Evolutionary conservation across 2,329 filamentous ascomycete species (phyloP).

Genomic region (Colletotrichum echinochloae): DNA sequence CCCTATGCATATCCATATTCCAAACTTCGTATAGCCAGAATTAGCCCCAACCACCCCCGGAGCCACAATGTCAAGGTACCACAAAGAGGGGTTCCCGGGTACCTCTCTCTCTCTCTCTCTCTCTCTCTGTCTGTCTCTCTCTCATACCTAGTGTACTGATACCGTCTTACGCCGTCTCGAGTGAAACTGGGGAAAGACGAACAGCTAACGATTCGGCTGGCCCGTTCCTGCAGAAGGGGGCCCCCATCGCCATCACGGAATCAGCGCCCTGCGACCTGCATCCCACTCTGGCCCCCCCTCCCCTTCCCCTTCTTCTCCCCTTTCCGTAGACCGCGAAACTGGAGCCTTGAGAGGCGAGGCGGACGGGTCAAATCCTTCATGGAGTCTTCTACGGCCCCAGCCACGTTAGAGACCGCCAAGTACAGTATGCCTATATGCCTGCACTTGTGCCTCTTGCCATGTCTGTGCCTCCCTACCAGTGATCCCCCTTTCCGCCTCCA

Average conservation of each 20-base stretch:
- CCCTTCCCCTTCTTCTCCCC: neutral
- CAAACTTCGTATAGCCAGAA: slow-evolving; percentile 41
- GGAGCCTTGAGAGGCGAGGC: slow-evolving; percentile 40
- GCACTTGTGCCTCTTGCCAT: neutral
- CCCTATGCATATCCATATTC: slow-evolving; percentile 39
- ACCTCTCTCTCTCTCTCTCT: neutral
- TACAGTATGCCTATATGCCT: slow-evolving; percentile 7
- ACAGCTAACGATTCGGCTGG: slow-evolving; percentile 36
- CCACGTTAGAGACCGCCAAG: slow-evolving; percentile 17
- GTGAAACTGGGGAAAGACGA: slow-evolving; percentile 19
- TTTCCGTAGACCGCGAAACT: slow-evolving; percentile 14
- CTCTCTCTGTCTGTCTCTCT: neutral
- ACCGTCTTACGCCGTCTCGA: neutral
- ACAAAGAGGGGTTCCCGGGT: slow-evolving; percentile 28
- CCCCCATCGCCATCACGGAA: slow-evolving; percentile 38
- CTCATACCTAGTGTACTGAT: too few species aligned
- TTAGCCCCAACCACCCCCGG: slow-evolving; percentile 39
- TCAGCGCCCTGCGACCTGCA: slow-evolving; percentile 33
- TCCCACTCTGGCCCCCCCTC: slow-evolving; percentile 16
- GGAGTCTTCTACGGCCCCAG: slow-evolving; percentile 37
- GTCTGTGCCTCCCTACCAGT: slow-evolving; percentile 17
- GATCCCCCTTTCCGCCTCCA: slow-evolving; percentile 40
- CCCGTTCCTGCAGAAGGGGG: slow-evolving; percentile 37
- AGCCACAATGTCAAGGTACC: slow-evolving; percentile 34
- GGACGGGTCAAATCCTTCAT: slow-evolving; percentile 37